Evolutionary conservation across 768 basidiomycete genomes (phyloP).

Genomic region (Boletus eberwhitei): DNA sequence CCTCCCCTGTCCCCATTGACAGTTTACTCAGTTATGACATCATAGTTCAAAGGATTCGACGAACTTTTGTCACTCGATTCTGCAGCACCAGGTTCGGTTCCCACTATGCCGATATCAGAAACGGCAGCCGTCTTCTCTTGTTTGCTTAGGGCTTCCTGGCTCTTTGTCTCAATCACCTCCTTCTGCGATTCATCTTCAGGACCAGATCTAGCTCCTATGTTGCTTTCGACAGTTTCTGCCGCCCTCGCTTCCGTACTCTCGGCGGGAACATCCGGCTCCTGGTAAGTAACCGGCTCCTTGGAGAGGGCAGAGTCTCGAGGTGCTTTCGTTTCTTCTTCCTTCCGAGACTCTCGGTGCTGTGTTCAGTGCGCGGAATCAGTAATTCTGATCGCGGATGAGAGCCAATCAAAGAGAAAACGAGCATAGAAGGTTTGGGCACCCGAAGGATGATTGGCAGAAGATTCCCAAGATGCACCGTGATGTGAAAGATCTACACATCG

Average conservation of each 20-base stretch:
- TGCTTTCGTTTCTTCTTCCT: not conserved
- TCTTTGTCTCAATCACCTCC: not conserved
- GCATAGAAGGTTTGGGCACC: not conserved
- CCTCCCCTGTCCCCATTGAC: not conserved
- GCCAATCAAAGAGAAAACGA: not conserved
- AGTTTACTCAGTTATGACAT: not conserved
- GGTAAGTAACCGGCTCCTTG: not conserved
- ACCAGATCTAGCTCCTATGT: not conserved
- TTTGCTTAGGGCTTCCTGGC: not conserved
- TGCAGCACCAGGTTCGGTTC: not conserved
- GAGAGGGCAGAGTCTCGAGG: not conserved
- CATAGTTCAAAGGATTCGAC: not conserved
- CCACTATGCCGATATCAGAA: not conserved
- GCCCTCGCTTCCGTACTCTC: not conserved
- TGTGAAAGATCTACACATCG: not conserved
- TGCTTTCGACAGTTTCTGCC: not conserved
- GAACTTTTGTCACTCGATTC: slow-evolving; percentile 10
- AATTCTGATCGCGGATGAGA: not conserved
- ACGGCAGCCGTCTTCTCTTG: not conserved
- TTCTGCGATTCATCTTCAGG: not conserved
- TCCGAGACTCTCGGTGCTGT: slow-evolving; percentile 3
- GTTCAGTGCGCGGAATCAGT: slow-evolving; percentile 6
- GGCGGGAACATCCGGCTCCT: not conserved
- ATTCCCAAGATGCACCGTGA: not conserved
- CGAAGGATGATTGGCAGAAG: not conserved